phyloP scores from a whole-genome alignment of 768 basidiomycete genomes.

The Leccinum disarticulatum region DNA sequence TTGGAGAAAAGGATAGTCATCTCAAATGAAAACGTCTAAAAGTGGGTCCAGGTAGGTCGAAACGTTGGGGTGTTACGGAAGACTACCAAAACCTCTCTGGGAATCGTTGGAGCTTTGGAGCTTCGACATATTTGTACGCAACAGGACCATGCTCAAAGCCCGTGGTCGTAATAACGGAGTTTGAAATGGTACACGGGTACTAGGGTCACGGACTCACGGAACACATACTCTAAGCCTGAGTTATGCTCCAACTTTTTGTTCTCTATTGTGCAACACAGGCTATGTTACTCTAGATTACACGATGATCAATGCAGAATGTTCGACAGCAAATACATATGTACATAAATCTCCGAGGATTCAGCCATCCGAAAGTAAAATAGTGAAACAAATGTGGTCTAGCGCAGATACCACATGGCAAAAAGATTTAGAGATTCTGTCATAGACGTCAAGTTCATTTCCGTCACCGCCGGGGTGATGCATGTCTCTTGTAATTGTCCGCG shows the following conservation, averaged over 20 bases:
- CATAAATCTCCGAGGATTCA: constrained; percentile 5
- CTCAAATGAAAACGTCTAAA: neutral
- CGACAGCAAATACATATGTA: constrained; percentile 7
- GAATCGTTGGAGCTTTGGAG: constrained; percentile 14
- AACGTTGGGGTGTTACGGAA: constrained; percentile 8
- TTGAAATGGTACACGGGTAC: constrained; percentile 1
- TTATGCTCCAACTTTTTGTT: neutral
- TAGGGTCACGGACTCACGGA: neutral
- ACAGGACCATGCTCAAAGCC: constrained; percentile 1
- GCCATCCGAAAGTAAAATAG: constrained; percentile 4
- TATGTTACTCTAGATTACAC: constrained; percentile 17
- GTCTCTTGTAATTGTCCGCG: constrained; percentile 38
- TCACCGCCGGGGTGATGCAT: constrained; percentile 48
- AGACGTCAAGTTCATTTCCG: constrained; percentile 10
- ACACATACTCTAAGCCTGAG: neutral
- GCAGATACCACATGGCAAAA: constrained; percentile 6
- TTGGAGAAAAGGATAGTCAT: constrained; percentile 68
- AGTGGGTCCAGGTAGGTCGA: neutral
- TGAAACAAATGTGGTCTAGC: constrained; percentile 14
- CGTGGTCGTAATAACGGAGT: constrained; percentile 10
- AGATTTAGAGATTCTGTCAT: neutral
- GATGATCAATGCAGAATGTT: neutral
- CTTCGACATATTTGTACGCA: constrained; percentile 17
- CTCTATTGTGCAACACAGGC: neutral
- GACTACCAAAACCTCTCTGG: constrained; percentile 9